These are phyloP conservation scores for Penicillium sp. DNA, from an alignment of 2,329 filamentous ascomycete species.

Conservation along the genomic window DNA sequence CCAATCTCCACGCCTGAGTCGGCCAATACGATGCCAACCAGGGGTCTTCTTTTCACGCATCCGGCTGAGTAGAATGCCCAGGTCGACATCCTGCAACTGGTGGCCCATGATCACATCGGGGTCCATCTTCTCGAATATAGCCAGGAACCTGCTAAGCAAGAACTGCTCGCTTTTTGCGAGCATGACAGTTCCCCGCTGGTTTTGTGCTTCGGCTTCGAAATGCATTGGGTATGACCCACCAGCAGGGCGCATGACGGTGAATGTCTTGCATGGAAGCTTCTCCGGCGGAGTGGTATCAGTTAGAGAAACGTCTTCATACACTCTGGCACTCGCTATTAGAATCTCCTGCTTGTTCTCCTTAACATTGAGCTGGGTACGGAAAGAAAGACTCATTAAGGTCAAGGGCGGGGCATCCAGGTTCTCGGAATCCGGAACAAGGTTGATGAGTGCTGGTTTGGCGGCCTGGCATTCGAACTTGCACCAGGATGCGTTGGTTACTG, in stretches of 20 bases:
- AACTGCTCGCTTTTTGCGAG: constrained; percentile 81
- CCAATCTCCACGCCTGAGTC: constrained; percentile 81
- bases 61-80: constrained; percentile 83
- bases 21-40: constrained; percentile 90
- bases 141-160: constrained; percentile 83
- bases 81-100: constrained; percentile 95
- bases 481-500: constrained; percentile 90
- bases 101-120: constrained; percentile 94
- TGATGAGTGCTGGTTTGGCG: constrained; percentile 73
- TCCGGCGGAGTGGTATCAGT: constrained; percentile 86
- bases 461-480: constrained; percentile 92
- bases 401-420: constrained; percentile 80
- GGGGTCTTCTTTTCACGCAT: constrained; percentile 87
- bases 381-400: constrained; percentile 91
- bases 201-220: constrained; percentile 75
- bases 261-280: constrained; percentile 82
- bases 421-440: constrained; percentile 72
- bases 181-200: constrained; percentile 74
- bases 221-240: constrained; percentile 76
- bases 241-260: constrained; percentile 84
- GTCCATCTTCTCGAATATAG: constrained; percentile 81
- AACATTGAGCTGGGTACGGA: constrained; percentile 83
- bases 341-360: constrained; percentile 98
- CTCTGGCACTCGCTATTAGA: constrained; percentile 81
- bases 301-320: constrained; percentile 87